phyloP scores from a whole-genome alignment of 495 filamentous ascomycete species.

The Talaromyces borbonicus region DNA sequence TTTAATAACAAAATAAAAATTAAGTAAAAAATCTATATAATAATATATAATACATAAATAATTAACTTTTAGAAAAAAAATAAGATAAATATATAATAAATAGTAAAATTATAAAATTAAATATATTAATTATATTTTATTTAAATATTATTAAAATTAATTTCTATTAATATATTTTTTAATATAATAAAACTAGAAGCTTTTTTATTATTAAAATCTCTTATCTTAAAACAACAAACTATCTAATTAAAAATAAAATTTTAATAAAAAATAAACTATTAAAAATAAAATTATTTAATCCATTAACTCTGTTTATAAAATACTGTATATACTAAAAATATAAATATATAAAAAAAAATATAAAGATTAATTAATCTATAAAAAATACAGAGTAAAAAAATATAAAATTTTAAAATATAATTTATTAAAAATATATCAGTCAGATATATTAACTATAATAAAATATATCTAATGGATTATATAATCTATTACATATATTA shows the following conservation, averaged over 20 bases:
- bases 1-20: neutral
- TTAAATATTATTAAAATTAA: neutral
- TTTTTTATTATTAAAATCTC: neutral
- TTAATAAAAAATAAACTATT: neutral
- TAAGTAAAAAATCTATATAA: neutral
- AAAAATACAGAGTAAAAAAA: neutral
- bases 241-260: too few species aligned
- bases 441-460: neutral
- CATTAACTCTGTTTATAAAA: neutral
- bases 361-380: neutral
- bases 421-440: neutral
- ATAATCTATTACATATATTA: neutral
- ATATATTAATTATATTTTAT: neutral
- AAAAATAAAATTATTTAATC: neutral
- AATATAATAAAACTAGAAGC: neutral
- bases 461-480: neutral
- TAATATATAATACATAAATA: neutral
- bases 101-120: neutral
- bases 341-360: neutral
- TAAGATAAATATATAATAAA: neutral
- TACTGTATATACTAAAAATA: neutral
- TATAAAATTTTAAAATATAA: neutral
- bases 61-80: neutral
- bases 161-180: constrained; percentile 5
- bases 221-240: neutral